phyloP scores from a whole-genome alignment of 257 asterid genomes.

The Solanum raphanifolium region DNA sequence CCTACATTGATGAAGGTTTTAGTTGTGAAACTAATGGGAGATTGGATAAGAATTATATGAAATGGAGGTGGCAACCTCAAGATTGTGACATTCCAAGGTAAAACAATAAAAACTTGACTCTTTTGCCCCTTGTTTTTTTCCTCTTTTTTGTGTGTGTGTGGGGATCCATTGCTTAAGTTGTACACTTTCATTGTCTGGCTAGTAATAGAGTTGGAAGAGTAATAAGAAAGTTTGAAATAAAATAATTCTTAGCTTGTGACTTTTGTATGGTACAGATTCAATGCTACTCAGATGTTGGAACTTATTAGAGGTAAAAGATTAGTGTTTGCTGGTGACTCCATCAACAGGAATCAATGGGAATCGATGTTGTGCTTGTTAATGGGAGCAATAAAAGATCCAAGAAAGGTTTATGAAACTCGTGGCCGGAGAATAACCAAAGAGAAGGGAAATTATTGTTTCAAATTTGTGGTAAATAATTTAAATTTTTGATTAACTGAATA shows the following conservation, averaged over 20 bases:
- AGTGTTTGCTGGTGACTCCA: constrained; percentile 86
- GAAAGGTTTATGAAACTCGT: constrained; percentile 68
- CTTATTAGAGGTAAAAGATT: constrained; percentile 75
- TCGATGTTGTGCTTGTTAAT: constrained; percentile 82
- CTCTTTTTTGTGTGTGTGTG: background rate
- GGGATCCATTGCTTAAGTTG: background rate
- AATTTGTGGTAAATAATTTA: constrained; percentile 54
- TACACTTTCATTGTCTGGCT: background rate
- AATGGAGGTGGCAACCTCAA: constrained; percentile 94
- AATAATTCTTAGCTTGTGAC: background rate
- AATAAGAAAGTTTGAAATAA: background rate
- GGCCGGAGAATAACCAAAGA: constrained; percentile 77
- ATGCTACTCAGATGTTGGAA: constrained; percentile 75
- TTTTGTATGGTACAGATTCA: constrained; percentile 34
- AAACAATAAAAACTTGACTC: background rate
- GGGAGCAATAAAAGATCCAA: constrained; percentile 67
- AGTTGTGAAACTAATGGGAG: constrained; percentile 73
- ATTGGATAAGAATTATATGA: constrained; percentile 56
- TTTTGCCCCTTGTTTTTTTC: background rate
- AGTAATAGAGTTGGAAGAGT: background rate
- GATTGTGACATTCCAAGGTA: constrained; percentile 87
- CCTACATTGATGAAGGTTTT: constrained; percentile 90
- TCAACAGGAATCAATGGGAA: constrained; percentile 92
- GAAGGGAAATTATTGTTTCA: constrained; percentile 72
- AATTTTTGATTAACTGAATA: background rate